Base-by-base conservation (phyloP, 805 yeast species). In the Geotrichum ghanense region DNA sequence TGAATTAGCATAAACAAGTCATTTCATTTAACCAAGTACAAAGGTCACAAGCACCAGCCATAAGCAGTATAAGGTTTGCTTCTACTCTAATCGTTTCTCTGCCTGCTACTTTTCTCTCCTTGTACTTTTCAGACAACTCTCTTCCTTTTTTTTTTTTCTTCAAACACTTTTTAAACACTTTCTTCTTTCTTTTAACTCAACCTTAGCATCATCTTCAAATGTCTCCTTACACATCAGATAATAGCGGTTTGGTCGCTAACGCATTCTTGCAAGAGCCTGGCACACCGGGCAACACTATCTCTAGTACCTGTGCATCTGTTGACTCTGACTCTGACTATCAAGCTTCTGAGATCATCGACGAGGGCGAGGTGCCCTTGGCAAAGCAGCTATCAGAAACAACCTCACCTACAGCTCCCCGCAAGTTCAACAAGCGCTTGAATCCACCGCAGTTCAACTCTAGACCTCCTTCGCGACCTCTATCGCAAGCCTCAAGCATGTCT, bases 401-500 rank as follows among this genome's bases (percentile, higher is more conserved):
- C 10, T 31, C 37, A n/a, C 14, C 37, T 19, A 31, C 7, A n/a
- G 37, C 37, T 6, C 16, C 16, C 16, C 10, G 37, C 6, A 31
- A 31, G 16, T 31, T 31, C 37, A 31, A 6, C 16, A 31, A 31
- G 16, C 37, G 37, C 5, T 31, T 31, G 14, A 31, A 31, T 12
- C 37, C 37, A 31, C 12, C 6, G 7, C 17, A 31, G 5, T 39
- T 39, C 23, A 39, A 20, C n/a, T 39, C 42, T 4, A 5, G 16
- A 21, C 23, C 42, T 24, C 55, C 53, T n/a, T 76, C 84, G 1
- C 67, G 84, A 41, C 81, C 83, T 0, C 56, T 75, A 19, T 79
- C 85, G 0, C 69, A 85, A 43, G 72, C 74, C 42, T 73, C 74
- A 17, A 76, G 83, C 0, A 47, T 60, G 34, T 78, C 85, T 1